Evolutionary conservation across 257 asterid species (phyloP).

Genomic region (Capsicum baccatum): DNA sequence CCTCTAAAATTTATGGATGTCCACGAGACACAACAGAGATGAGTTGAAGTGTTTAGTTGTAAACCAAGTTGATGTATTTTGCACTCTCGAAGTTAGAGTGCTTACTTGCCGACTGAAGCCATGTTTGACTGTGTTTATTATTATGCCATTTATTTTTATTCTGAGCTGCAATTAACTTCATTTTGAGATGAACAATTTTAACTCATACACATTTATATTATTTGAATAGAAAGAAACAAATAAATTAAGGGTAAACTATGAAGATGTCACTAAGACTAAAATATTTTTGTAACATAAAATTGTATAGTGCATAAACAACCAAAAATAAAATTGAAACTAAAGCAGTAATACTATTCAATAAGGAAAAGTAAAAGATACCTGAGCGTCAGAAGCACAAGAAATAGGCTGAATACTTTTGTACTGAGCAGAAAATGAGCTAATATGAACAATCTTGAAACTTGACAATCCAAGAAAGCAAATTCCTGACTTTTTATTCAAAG

Average conservation of each 20-base stretch:
- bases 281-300: neutral
- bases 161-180: neutral
- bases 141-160: neutral
- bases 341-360: neutral
- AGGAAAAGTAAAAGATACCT: constrained; percentile 36
- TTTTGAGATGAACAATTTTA: neutral
- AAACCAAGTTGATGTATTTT: no score
- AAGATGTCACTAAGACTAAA: neutral
- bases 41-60: no score
- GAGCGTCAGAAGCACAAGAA: constrained; percentile 40
- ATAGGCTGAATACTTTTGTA: constrained; percentile 39
- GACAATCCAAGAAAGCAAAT: constrained; percentile 37
- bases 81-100: no score
- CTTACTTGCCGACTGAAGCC: no score
- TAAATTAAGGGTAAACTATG: neutral
- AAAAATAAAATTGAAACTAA: neutral
- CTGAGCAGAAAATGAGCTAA: constrained; percentile 36
- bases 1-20: no score
- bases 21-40: no score
- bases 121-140: no score
- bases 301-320: neutral
- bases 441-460: constrained; percentile 37
- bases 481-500: constrained; percentile 34
- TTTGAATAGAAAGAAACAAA: neutral
- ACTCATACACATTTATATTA: neutral